Evolutionary conservation across 169 alveolate genomes (phyloP), one percentile per base, ranked within the genome.

Genomic region (Plasmodium gaboni): DNA sequence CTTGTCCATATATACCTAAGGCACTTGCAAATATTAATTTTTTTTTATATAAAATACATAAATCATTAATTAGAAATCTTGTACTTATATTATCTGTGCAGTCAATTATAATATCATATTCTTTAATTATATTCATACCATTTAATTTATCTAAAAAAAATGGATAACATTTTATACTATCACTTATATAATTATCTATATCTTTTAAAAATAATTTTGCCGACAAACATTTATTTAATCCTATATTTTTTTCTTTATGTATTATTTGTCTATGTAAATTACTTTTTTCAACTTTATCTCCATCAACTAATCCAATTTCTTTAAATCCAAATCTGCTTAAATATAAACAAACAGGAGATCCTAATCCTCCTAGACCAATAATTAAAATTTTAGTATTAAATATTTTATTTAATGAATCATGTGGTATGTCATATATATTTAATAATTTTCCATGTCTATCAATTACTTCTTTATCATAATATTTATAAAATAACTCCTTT

Each of bases 361-460:
- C 99, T 12, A 98, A 92, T 13, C 99, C 99, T 64, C 99, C 99
- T 26, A 99, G 99, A 26, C 99, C 99, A 2, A 98, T 94, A 1
- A 98, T 95, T 53, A 98, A 91, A 28, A 98, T 99, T 73, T 97
- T 96, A 24, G 99, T 90, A 44, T 94, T 46, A 50, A 87, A 59
- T 24, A 87, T 87, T 15, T 90, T 74, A 8, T 91, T 73, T 5
- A 80, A 63, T 0, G 90, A 67, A 57, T 80, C 63, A 22, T 19
- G 44, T 68, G 80, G 80, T 15, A 80, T 80, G 32, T 80, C 83
- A 42, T 50, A 10, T 32, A 80, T 67, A n/a, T 80, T 80, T 15
- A 80, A 38, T 15, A 67, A 55, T 59, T 51, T 80, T 17, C 73
- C 90, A 68, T 80, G 61, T 50, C 69, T 80, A 15, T 80, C 90